Conservation (phyloP, 2,329 filamentous ascomycete genomes). For the Aspergillus fructus region DNA sequence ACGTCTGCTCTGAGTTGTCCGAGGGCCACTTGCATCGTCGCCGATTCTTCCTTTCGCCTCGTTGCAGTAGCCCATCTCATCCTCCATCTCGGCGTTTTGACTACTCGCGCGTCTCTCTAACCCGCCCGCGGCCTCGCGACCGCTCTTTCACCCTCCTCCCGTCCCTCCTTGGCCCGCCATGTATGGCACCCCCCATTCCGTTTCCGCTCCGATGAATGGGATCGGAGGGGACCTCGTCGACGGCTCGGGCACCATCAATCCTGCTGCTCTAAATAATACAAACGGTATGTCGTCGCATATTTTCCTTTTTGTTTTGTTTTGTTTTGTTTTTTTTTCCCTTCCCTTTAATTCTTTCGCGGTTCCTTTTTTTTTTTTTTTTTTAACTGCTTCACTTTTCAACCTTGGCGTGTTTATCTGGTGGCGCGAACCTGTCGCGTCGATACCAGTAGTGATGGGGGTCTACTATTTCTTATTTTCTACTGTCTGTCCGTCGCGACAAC, state of each 20-base stretch:
- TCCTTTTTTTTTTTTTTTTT: conserved; percentile 1
- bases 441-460: conserved; percentile 12
- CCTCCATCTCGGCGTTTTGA: conserved; percentile 18
- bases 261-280: conserved; percentile 73
- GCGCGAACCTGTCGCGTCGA: conserved; percentile 6
- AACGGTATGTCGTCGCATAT: conserved; percentile 57
- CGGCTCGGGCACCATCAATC: conserved; percentile 88
- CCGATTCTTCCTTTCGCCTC: conserved; percentile 15
- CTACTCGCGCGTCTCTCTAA: conserved; percentile 28
- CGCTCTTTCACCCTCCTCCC: conserved; percentile 24
- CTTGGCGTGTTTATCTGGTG: conserved; percentile 2
- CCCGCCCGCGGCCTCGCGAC: conserved; percentile 35
- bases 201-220: conserved; percentile 68
- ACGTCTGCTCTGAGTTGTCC: conserved; percentile 21
- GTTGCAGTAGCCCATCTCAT: conserved; percentile 18
- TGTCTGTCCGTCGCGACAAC: conserved; percentile 22
- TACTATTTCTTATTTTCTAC: conserved; percentile 11
- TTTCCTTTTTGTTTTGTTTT: conserved; percentile 3
- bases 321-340: background rate
- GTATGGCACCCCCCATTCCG: conserved; percentile 51
- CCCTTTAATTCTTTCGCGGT: background rate
- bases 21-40: conserved; percentile 22
- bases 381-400: background rate
- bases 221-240: conserved; percentile 55
- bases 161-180: conserved; percentile 39